Evolutionary conservation across 441 rosid species (phyloP), one percentile per base, ranked within the genome.

Genomic region (Flueggea neowawraea): DNA sequence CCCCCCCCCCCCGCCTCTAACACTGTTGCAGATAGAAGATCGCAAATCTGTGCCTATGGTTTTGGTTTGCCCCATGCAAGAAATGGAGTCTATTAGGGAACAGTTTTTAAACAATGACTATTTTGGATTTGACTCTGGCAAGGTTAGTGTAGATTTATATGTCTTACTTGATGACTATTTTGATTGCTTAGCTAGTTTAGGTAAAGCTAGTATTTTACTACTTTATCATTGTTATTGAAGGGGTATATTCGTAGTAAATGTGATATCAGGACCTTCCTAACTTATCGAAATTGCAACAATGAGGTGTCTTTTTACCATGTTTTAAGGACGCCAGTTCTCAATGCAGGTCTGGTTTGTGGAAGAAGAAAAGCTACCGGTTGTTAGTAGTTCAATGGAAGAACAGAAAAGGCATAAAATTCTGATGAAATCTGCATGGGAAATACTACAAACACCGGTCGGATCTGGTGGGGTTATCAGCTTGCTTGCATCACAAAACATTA

Each of bases 401-500:
- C 71, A 73, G 31, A 77, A 67, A 66, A 77, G 64, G 60, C 78
- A 70, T 62, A 86, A 84, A 84, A 93, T 93, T 66, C 71, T 90
- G 77, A 90, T 90, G 96, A 87, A 87, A 76, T 86, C 98, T 33
- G 93, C 96, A 58, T 93, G 96, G 97, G 88, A 93, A 70, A 82
- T 90, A 52, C 75, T 93, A 54, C 88, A 85, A 70, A 75, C 91
- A 31, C 96, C 98, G 0, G 78, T 93, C 63, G 96, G 96, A 62
- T 85, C 95, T 57, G 95, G 93, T 12, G 96, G 95, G 9, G 71
- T 83, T 63, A 67, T 87, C 58, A 85, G 78, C 78, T 48, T 75
- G 65, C 85, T 94, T 75, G 80, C 88, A 64, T 84, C 89, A 36
- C 68, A 76, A 39, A 69, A 65, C 52, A 72, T 94, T 45, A 64